Evolutionary conservation across 257 asterid species (phyloP).

Genomic region (Verbena officinalis): DNA sequence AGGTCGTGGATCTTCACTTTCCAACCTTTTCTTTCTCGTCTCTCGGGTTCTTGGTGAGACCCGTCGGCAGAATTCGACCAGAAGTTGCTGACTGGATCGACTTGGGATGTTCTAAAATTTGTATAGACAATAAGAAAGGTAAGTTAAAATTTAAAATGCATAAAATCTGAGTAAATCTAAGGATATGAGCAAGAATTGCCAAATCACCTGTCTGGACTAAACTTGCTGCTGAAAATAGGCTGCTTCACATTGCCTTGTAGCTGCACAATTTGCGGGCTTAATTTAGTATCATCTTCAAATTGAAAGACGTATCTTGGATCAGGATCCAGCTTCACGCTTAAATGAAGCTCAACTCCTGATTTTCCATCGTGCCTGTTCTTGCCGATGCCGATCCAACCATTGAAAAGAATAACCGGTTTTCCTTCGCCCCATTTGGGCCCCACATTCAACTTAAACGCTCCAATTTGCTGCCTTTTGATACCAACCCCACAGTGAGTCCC

Average conservation of each 20-base stretch:
- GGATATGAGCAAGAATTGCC: background rate
- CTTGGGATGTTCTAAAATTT: constrained; percentile 64
- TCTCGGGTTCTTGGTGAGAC: constrained; percentile 63
- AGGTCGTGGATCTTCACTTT: constrained; percentile 92
- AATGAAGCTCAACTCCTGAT: constrained; percentile 80
- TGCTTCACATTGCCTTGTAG: constrained; percentile 82
- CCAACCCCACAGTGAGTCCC: constrained; percentile 88
- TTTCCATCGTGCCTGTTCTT: constrained; percentile 76
- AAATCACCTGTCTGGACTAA: constrained; percentile 82
- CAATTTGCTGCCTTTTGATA: constrained; percentile 75
- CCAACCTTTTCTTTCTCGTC: constrained; percentile 96
- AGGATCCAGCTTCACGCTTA: constrained; percentile 87
- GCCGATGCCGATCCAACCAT: constrained; percentile 93
- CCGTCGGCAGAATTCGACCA: constrained; percentile 61
- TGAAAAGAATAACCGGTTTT: constrained; percentile 72
- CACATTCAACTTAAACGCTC: constrained; percentile 75
- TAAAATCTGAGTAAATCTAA: background rate
- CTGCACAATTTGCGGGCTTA: constrained; percentile 90
- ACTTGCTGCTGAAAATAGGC: constrained; percentile 97
- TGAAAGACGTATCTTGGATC: constrained; percentile 94
- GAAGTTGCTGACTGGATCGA: constrained; percentile 68
- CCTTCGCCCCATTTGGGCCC: constrained; percentile 95
- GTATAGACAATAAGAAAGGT: background rate
- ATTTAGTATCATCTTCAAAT: constrained; percentile 83
- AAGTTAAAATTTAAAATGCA: background rate